These are phyloP conservation scores for Pilasporangium apinafurcum DNA, from an alignment of 352 stramenopile species.

Conservation along the genomic window DNA sequence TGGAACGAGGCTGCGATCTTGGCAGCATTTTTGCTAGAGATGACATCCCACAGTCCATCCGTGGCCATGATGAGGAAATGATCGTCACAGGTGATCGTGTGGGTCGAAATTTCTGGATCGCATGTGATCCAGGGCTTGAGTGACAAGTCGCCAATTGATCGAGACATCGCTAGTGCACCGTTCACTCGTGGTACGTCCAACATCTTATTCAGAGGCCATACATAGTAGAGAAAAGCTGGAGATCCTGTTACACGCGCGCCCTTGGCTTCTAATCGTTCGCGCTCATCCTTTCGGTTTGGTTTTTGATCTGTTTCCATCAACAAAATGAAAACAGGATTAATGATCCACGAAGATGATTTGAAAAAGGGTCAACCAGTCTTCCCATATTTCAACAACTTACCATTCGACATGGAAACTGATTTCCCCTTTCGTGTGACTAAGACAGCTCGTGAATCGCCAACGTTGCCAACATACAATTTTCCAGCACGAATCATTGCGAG, in stretches of 20 bases:
- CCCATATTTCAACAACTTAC: conserved; percentile 12
- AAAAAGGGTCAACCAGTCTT: too few relatives aligned
- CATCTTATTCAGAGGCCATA: conserved; percentile 74
- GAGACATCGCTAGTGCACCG: conserved; percentile 70
- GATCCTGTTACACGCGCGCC: conserved; percentile 61
- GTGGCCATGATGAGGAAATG: conserved; percentile 77
- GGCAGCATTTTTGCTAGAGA: conserved; percentile 56
- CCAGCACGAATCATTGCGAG: conserved; percentile 69
- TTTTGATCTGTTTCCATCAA: conserved; percentile 56
- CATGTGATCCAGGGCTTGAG: conserved; percentile 73
- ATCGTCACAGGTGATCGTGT: conserved; percentile 44
- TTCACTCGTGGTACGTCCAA: conserved; percentile 81
- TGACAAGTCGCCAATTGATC: conserved; percentile 77
- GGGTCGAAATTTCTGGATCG: conserved; percentile 70
- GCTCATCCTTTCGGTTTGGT: conserved; percentile 68
- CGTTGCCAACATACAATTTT: conserved; percentile 70
- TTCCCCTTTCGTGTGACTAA: conserved; percentile 51
- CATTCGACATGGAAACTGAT: conserved; percentile 46
- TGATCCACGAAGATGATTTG: too few relatives aligned
- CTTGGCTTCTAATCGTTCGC: conserved; percentile 59
- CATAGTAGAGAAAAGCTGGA: conserved; percentile 51
- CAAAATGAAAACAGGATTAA: not conserved
- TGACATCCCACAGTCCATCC: conserved; percentile 81
- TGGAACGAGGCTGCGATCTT: conserved; percentile 42
- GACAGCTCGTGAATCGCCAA: conserved; percentile 77